A percentile compares a stretch with the other conserved stretches of the same genome.
Evolutionary conservation across 352 stramenopile species (phyloP).

Genomic region (Globisporangium paddicum): DNA sequence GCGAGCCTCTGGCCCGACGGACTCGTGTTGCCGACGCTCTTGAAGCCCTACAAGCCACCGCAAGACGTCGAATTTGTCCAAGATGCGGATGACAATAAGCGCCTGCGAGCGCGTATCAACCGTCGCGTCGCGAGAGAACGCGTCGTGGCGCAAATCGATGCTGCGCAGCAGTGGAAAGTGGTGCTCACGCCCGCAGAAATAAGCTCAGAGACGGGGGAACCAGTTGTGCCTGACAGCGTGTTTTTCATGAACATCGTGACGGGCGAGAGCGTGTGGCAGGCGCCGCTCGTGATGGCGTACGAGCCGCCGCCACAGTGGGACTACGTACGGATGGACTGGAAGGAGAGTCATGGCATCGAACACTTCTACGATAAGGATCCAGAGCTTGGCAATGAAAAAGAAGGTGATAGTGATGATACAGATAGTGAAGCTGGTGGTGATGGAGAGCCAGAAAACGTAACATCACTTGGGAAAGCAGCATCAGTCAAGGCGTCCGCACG

Average conservation of each 20-base stretch:
- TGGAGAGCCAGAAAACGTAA: not conserved
- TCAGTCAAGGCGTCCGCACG: not conserved
- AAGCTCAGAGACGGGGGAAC: constrained; percentile 5
- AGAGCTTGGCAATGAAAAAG: not conserved
- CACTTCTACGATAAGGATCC: constrained; percentile 30
- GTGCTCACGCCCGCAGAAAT: constrained; percentile 21
- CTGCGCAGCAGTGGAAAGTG: constrained; percentile 44
- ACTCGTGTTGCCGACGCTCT: constrained; percentile 50
- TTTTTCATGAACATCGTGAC: constrained; percentile 62
- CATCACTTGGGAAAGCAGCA: not conserved
- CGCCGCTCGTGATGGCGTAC: constrained; percentile 49
- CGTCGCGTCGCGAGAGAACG: constrained; percentile 33
- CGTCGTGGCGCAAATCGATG: constrained; percentile 34
- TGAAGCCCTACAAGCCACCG: constrained; percentile 28
- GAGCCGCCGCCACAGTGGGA: constrained; percentile 57
- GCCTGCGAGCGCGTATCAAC: constrained; percentile 34
- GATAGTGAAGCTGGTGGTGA: not conserved
- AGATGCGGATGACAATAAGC: constrained; percentile 19
- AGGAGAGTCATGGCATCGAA: constrained; percentile 37
- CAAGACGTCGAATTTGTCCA: constrained; percentile 15
- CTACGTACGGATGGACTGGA: constrained; percentile 49
- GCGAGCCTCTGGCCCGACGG: constrained; percentile 53
- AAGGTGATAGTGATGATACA: constrained; percentile 5
- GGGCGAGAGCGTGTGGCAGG: constrained; percentile 50
- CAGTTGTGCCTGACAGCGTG: constrained; percentile 17